These are phyloP conservation scores for Chalciporus piperatus DNA, from an alignment of 768 basidiomycete genomes.

Conservation along the genomic window DNA sequence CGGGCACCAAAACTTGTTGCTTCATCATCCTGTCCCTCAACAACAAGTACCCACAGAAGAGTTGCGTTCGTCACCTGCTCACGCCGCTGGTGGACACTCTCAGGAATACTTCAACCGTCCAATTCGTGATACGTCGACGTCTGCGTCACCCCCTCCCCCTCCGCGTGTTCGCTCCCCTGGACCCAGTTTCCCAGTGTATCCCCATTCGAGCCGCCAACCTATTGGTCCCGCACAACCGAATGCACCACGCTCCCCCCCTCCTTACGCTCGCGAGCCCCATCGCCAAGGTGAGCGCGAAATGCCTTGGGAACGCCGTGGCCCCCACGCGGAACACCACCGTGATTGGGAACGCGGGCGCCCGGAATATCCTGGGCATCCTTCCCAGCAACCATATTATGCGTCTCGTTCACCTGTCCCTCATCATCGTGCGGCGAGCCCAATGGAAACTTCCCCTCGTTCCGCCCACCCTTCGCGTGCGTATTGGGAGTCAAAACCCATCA, in stretches of 20 bases:
- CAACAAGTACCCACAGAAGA: slow-evolving; percentile 54
- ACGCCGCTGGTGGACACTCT: slow-evolving; percentile 40
- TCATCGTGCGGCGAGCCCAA: slow-evolving; percentile 47
- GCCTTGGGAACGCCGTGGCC: slow-evolving; percentile 58
- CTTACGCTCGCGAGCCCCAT: slow-evolving; percentile 51
- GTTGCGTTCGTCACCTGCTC: slow-evolving; percentile 38
- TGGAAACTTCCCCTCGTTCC: slow-evolving; percentile 60
- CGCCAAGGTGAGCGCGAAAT: slow-evolving; percentile 51
- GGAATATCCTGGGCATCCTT: slow-evolving; percentile 33
- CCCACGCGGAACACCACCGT: slow-evolving; percentile 42
- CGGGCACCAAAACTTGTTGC: slow-evolving; percentile 52
- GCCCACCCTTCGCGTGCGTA: slow-evolving; percentile 45
- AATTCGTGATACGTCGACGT: slow-evolving; percentile 53
- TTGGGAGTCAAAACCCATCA: slow-evolving; percentile 61
- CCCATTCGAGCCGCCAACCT: slow-evolving; percentile 43
- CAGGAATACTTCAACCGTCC: slow-evolving; percentile 58
- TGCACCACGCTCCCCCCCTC: slow-evolving; percentile 59
- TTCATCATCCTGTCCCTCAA: slow-evolving; percentile 70
- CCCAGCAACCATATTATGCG: slow-evolving; percentile 32
- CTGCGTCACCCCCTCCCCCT: slow-evolving; percentile 57
- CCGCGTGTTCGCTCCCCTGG: slow-evolving; percentile 51
- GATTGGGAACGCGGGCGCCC: slow-evolving; percentile 53
- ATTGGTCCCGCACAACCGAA: slow-evolving; percentile 53
- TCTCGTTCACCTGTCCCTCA: slow-evolving; percentile 38
- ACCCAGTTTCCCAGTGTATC: slow-evolving; percentile 47